Evolutionary conservation across 2,329 filamentous ascomycete genomes (phyloP).

Genomic region (Talaromyces funiculosus): DNA sequence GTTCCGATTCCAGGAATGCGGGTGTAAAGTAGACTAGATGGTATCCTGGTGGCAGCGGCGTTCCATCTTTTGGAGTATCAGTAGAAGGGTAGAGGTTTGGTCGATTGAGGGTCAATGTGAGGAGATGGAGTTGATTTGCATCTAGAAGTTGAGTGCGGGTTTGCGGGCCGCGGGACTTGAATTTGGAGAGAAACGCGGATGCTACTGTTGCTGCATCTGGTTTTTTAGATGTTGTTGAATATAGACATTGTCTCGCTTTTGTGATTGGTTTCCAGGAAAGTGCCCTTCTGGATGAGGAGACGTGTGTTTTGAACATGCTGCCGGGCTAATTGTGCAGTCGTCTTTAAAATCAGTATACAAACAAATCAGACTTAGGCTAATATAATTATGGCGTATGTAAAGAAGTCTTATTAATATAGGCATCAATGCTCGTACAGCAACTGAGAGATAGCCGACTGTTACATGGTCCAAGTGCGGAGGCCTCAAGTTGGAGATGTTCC

Average conservation of each 20-base stretch:
- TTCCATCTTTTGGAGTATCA: constrained; percentile 30
- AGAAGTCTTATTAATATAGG: too few relatives aligned
- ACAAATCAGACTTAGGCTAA: too few relatives aligned
- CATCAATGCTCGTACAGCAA: neutral
- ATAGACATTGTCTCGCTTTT: neutral
- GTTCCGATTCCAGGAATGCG: constrained; percentile 52
- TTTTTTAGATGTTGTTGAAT: neutral
- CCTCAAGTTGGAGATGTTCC: neutral
- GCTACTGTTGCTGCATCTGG: constrained; percentile 23
- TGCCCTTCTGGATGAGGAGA: neutral
- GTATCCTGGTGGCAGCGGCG: constrained; percentile 58
- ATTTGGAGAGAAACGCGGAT: constrained; percentile 37
- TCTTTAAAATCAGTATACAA: neutral
- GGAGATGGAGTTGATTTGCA: constrained; percentile 58
- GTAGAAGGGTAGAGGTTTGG: constrained; percentile 33
- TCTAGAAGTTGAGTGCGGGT: constrained; percentile 52
- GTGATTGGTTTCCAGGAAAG: neutral
- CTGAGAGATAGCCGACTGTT: neutral
- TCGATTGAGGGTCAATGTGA: constrained; percentile 54
- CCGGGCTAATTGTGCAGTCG: neutral
- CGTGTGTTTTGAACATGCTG: neutral
- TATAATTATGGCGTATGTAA: too few relatives aligned
- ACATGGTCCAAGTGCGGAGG: neutral
- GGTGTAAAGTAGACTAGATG: constrained; percentile 86
- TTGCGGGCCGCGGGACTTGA: constrained; percentile 39